These are phyloP conservation scores for Ophiobolus disseminans DNA, from an alignment of 2,329 filamentous ascomycete genomes.

Conservation along the genomic window DNA sequence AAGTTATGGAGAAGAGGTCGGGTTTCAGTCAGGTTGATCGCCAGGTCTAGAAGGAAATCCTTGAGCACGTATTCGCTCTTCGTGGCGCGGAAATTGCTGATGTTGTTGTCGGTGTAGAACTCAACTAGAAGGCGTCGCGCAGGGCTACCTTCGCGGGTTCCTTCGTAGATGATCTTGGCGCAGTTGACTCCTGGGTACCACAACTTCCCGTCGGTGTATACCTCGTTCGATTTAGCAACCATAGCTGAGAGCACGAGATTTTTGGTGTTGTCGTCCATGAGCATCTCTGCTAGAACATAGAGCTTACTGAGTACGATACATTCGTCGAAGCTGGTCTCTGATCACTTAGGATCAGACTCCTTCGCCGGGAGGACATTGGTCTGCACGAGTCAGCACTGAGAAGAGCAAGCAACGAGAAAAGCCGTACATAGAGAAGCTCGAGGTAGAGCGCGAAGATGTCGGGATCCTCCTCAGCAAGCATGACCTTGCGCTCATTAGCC, in stretches of 20 bases:
- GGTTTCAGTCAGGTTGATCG: background rate
- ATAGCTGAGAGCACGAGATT: constrained; percentile 1
- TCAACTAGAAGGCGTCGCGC: constrained; percentile 1
- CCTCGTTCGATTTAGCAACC: background rate
- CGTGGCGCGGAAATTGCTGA: too few species aligned
- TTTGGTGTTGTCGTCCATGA: constrained; percentile 12
- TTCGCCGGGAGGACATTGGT: background rate
- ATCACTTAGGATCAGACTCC: too few species aligned
- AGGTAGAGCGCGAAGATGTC: constrained; percentile 14
- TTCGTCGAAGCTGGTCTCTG: background rate
- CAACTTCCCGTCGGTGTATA: background rate
- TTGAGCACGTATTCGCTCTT: too few species aligned
- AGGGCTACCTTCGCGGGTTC: constrained; percentile 1
- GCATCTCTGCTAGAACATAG: constrained; percentile 15
- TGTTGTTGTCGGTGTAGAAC: constrained; percentile 1
- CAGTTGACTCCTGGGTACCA: background rate
- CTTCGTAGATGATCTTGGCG: constrained; percentile 4
- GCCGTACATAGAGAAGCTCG: background rate
- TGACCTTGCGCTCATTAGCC: background rate
- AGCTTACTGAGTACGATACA: constrained; percentile 2
- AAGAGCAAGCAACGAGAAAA: too few species aligned
- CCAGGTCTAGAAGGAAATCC: background rate
- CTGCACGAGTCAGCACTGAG: too few species aligned
- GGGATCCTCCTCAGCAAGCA: constrained; percentile 8
- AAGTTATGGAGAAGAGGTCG: too few species aligned